Base-by-base conservation (phyloP, 805 yeast genomes). In the Yamadazyma philogaea region DNA sequence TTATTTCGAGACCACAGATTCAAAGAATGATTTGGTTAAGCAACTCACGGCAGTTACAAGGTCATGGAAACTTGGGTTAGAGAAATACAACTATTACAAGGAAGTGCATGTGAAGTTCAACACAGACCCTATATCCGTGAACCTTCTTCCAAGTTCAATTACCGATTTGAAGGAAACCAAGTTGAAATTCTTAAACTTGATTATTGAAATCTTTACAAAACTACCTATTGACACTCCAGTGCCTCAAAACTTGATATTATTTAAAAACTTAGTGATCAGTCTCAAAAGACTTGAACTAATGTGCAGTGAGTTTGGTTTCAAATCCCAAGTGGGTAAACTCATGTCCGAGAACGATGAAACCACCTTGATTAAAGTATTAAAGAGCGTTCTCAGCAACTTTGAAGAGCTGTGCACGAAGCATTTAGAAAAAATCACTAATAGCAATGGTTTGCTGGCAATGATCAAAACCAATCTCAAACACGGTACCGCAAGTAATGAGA, bases 201-300 rank as follows among this genome's bases (percentile, higher is more conserved):
- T 34, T 18, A 15, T 30, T 11, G 27, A 19, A n/a, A 14, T 38
- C 10, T 43, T 43, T 22, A 7, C 14, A 5, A 19, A 24, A 4
- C 17, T 38, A 7, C 31, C 30, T 7, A 14, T 16, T 2, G 34
- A 34, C 18, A 22, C 10, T 14, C 15, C 27, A 1, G 16, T 34
- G 15, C 7, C 16, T 5, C 30, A 43, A 15, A 35, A 37, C 15
- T 34, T 45, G n/a, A 27, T 61, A 16, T n/a, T 32, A 11, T 58
- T 61, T 37, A 54, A 58, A 39, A 61, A 61, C 37, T 54, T 61
- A 19, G 42, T 61, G n/a, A 39, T 55, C 8, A 51, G 61, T 36
- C 51, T 62, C 15, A 52, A 51, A 30, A 52, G 46, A 38, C 43
- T 65, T n/a, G 59, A 59, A 21, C 46, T 50, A 7, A 44, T 43